phyloP scores from a whole-genome alignment of 805 yeast genomes.

The Maudiozyma serrabonitensis region DNA sequence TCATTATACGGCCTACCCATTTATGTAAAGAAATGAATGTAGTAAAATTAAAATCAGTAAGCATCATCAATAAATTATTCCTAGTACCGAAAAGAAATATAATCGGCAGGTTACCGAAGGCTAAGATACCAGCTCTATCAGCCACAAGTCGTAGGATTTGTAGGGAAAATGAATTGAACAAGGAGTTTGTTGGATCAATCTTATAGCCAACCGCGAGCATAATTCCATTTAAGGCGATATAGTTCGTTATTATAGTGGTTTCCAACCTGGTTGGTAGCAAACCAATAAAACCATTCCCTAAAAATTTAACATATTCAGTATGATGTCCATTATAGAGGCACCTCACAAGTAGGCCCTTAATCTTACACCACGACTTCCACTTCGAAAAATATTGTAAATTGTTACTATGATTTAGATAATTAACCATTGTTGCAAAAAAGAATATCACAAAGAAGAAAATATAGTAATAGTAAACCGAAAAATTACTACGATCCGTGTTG shows the following conservation, averaged over 20 bases:
- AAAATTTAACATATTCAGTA: slow-evolving; percentile 11
- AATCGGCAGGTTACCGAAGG: slow-evolving; percentile 41
- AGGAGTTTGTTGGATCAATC: slow-evolving; percentile 11
- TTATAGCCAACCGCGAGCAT: slow-evolving; percentile 8
- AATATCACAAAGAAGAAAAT: slow-evolving; percentile 10
- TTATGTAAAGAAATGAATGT: slow-evolving; percentile 61
- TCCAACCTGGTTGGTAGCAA: slow-evolving; percentile 19
- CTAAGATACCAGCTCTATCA: slow-evolving; percentile 40
- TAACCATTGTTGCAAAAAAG: slow-evolving; percentile 4
- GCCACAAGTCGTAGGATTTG: slow-evolving; percentile 29
- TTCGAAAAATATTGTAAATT: slow-evolving; percentile 6
- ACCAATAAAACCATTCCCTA: slow-evolving; percentile 7
- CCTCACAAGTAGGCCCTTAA: slow-evolving; percentile 8
- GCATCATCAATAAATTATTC: slow-evolving; percentile 51
- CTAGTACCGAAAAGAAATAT: slow-evolving; percentile 59
- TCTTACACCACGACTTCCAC: slow-evolving; percentile 5
- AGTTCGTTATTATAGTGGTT: slow-evolving; percentile 10
- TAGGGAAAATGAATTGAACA: slow-evolving; percentile 7
- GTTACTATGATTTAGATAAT: slow-evolving; percentile 8
- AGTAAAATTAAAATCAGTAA: slow-evolving; percentile 56
- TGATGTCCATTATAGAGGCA: slow-evolving; percentile 14
- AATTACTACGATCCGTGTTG: slow-evolving; percentile 15
- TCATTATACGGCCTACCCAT: slow-evolving; percentile 37
- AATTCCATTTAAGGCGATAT: slow-evolving; percentile 10
- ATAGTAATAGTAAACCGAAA: slow-evolving; percentile 8